Evolutionary conservation across 1,284 basidiomycete species (phyloP), one percentile per base, ranked within the genome.

Genomic region (Ustilago nuda): DNA sequence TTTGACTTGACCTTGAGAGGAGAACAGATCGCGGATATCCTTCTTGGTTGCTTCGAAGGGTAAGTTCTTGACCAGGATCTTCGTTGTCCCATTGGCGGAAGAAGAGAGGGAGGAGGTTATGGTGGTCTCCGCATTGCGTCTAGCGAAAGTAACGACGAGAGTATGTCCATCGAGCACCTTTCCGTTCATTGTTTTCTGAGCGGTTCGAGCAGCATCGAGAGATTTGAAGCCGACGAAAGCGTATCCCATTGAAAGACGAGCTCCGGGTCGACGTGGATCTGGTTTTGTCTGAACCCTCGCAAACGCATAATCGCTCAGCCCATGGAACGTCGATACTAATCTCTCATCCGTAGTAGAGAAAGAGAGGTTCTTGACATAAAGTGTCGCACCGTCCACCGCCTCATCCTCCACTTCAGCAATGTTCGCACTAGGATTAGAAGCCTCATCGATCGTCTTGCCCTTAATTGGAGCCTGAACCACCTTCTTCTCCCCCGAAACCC

Each of bases 1-100:
- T 54, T 83, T 82, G 35, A 98, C 90, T 75, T 93, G 92, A 0
- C 95, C 95, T 80, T 98, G 94, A 0, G 93, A 90, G 27, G 93
- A 62, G 65, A 76, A 77, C 33, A 98, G 87, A 72, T 93, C 92
- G 60, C 92, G 89, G 23, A 99, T 89, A 79, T 99, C 96, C 87
- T 93, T 94, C 88, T 94, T 94, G 50, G 92, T 93, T 54, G 92
- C 93, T 87, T 99, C 96, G 87, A 99, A 99, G 23, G 96, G 95
- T 71, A 98, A 89, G 84, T 99, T 99, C 90, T 98, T 99, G 81
- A 98, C 93, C 54, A 98, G 90, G 88, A 98, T 73, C 72, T 84
- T 85, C 27, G 83, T 79, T 2, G 53, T 30, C 1, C 61, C 66
- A 9, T 54, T 58, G 89, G 95, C 95, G 73, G 93, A 93, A 2